Base-by-base conservation (phyloP, 768 basidiomycete species). In the Xerocomellus chrysenteron region DNA sequence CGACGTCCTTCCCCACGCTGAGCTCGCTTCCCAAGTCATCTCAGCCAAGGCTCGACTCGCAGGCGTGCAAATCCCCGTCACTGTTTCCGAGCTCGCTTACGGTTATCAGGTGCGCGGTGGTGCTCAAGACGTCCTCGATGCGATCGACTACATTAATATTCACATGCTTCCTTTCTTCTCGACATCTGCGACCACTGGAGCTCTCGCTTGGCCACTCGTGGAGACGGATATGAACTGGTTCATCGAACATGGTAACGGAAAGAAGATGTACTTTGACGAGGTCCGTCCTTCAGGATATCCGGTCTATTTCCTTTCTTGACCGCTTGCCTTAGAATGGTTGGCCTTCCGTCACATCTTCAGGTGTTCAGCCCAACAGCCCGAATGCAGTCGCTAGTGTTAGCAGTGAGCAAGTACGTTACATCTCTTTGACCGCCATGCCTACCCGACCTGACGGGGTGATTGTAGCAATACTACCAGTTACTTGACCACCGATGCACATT, bases 201-300 rank as follows among this genome's bases (percentile, higher is more conserved):
- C 76, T 43, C 65, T 76, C 19, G 79, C 87, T 1, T 89, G 88
- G 87, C 81, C 86, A 1, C 72, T 85, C 30, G 82, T 90, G 0
- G 47, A 74, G 55, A 67, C 62, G 1, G 87, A 90, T 65, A 66
- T 88, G 52, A 68, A 87, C 56, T 90, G 84, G 82, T 90, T 90
- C 64, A 76, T 85, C 39, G 65, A 75, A n/a, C 77, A 85, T 51
- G 84, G 82, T 5, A 65, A 79, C 32, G 82, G 81, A 12, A 90
- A 90, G 76, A 90, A 91, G 72, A 87, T 90, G 66, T 87, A 87
- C 63, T 75, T 89, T 37, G 84, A 82, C 61, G 80, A 91, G 79
- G 89, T 83, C 41, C 36, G 76, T 52, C 40, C 16, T 21, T 47
- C 14, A 42, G 19, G 0, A 17, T 40, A 42, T 30, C 26, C 7